Conservation (phyloP, 345 rosid species). For the Jatropha curcas region DNA sequence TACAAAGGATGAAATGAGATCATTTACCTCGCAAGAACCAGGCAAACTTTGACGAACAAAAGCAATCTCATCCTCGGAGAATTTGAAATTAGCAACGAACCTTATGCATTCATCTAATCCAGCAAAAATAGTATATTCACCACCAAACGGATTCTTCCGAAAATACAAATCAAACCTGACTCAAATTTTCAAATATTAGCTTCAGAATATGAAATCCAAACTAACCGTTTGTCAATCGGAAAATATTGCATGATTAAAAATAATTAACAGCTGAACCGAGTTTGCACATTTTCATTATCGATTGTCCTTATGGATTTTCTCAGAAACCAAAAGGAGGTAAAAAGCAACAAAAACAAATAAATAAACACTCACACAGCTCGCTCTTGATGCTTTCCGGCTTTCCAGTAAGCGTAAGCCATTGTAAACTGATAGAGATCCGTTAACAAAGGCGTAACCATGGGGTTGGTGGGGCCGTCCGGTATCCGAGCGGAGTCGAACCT, state of each 20-base stretch:
- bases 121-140: conserved; percentile 91
- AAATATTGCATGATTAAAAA: no score
- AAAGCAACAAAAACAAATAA: background rate
- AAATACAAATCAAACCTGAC: conserved; percentile 92
- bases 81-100: conserved; percentile 81
- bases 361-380: conserved; percentile 71
- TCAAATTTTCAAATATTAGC: no score
- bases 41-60: conserved; percentile 67
- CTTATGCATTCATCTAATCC: conserved; percentile 94
- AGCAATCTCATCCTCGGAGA: conserved; percentile 66
- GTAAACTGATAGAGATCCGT: conserved; percentile 98
- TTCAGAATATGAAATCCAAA: no score
- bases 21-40: conserved; percentile 71
- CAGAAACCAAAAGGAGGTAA: background rate
- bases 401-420: conserved; percentile 99
- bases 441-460: conserved; percentile 92
- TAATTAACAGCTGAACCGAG: background rate
- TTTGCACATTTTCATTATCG: background rate
- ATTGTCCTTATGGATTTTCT: background rate
- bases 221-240: no score
- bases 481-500: conserved; percentile 34
- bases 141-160: conserved; percentile 94
- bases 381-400: conserved; percentile 82
- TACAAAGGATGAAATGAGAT: background rate
- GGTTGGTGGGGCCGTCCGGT: conserved; percentile 68